phyloP scores from a whole-genome alignment of 805 yeast species.

The Ogataea zsoltii region DNA sequence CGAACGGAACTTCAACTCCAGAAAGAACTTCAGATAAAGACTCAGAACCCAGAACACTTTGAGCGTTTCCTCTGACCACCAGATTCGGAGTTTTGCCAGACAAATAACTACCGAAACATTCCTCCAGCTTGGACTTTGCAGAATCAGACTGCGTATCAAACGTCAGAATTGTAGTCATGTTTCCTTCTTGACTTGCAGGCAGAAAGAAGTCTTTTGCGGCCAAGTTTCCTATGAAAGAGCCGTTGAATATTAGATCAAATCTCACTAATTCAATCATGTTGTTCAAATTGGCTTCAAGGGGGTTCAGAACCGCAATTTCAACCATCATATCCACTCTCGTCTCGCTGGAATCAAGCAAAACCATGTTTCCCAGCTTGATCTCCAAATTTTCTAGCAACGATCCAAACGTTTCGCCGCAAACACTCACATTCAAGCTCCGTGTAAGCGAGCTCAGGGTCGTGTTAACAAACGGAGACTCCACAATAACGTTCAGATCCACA shows the following conservation, averaged over 20 bases:
- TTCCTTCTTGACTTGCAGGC: conserved; percentile 17
- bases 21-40: conserved; percentile 28
- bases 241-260: conserved; percentile 32
- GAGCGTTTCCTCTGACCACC: conserved; percentile 31
- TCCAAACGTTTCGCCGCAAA: conserved; percentile 4
- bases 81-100: conserved; percentile 40
- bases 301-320: conserved; percentile 37
- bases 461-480: conserved; percentile 26
- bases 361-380: conserved; percentile 13
- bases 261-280: conserved; percentile 26
- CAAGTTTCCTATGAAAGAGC: conserved; percentile 36
- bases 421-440: neutral
- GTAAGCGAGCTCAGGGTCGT: conserved; percentile 13
- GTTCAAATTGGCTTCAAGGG: conserved; percentile 30
- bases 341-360: conserved; percentile 32
- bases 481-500: conserved; percentile 18
- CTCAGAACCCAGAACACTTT: conserved; percentile 26
- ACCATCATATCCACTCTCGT: conserved; percentile 30
- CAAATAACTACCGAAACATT: conserved; percentile 38
- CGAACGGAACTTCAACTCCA: conserved; percentile 29
- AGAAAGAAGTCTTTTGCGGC: conserved; percentile 28
- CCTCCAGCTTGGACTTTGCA: conserved; percentile 31
- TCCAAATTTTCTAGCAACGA: conserved; percentile 3
- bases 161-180: conserved; percentile 24
- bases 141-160: conserved; percentile 18